These are phyloP conservation scores for Blastomyces percursus DNA, from an alignment of 2,329 filamentous ascomycete genomes.

Conservation along the genomic window DNA sequence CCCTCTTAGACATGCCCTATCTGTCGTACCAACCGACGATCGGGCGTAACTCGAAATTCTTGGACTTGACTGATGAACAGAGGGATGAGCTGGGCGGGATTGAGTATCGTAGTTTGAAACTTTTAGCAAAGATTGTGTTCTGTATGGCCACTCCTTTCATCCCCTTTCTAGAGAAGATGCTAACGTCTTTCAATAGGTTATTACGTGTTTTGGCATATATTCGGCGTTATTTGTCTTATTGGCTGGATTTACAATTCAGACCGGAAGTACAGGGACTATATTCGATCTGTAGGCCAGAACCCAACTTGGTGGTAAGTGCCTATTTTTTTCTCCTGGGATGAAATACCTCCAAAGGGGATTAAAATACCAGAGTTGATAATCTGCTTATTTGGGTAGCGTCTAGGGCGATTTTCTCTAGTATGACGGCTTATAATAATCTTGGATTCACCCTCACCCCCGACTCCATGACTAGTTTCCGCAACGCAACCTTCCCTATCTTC, in stretches of 20 bases:
- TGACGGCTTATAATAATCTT: constrained; percentile 43
- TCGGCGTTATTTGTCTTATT: constrained; percentile 39
- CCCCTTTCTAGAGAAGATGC: neutral
- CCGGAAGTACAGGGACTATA: constrained; percentile 31
- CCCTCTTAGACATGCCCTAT: constrained; percentile 25
- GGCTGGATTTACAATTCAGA: constrained; percentile 37
- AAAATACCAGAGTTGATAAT: neutral
- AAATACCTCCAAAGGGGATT: neutral
- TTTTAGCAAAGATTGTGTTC: constrained; percentile 38
- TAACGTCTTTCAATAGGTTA: constrained; percentile 26
- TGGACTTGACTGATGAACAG: constrained; percentile 34
- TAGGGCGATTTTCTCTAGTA: constrained; percentile 40
- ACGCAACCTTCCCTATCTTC: constrained; percentile 31
- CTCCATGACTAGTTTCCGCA: constrained; percentile 41
- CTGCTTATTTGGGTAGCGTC: neutral
- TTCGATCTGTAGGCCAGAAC: constrained; percentile 31
- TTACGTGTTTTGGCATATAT: constrained; percentile 36
- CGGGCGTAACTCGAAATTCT: constrained; percentile 39
- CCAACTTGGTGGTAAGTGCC: constrained; percentile 40
- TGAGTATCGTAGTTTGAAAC: constrained; percentile 42
- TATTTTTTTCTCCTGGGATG: neutral
- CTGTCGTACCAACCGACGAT: constrained; percentile 37
- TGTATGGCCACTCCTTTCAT: constrained; percentile 22
- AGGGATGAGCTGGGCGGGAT: constrained; percentile 41
- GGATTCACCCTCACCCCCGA: constrained; percentile 46